Evolutionary conservation across 208 protist species (phyloP), one percentile per base, ranked within the genome.

Genomic region (Acanthamoeba sp.): DNA sequence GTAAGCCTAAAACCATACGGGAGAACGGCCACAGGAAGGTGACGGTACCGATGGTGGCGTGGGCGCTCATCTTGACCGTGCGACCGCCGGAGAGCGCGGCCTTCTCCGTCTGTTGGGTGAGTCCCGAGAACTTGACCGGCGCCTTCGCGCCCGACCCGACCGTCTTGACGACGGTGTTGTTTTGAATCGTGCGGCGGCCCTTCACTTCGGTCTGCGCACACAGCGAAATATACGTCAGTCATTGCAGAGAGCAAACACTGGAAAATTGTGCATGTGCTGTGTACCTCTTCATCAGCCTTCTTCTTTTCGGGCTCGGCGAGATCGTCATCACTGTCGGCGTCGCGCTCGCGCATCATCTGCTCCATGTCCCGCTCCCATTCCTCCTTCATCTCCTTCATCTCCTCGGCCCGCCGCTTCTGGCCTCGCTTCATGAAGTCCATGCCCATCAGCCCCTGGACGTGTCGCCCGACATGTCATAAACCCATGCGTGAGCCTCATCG

Each of bases 381-480:
- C 42, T 92, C 87, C 52, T 92, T 76, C 38, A 40, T 36, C 87
- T 92, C 55, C 16, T 27, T 29, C 42, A 66, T 27, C 32, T 93
- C 64, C 14, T 52, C 90, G 40, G 90, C 90, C 2, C 69, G 38
- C 48, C 90, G 40, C 45, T 93, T 76, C 38, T 45, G 32, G 10
- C 90, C 90, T 32, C 66, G 34, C 50, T 78, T 78, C 90, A 93
- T 93, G 90, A 93, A 93, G 2, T 84, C 66, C 90, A 93, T 93
- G 0, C 32, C 59, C 90, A 93, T 93, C 90, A 93, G 14, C 2
- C 90, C 90, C 90, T 93, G 69, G 18, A 29, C 0, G 48, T 42
- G 36, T n/a, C n/a, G n/a, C n/a, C n/a, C n/a, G n/a, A n/a, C n/a
- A n/a, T n/a, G n/a, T n/a, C n/a, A n/a, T n/a, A n/a, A n/a, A n/a